Base-by-base conservation (phyloP, 768 basidiomycete genomes). In the Tricholoma saponaceum region DNA sequence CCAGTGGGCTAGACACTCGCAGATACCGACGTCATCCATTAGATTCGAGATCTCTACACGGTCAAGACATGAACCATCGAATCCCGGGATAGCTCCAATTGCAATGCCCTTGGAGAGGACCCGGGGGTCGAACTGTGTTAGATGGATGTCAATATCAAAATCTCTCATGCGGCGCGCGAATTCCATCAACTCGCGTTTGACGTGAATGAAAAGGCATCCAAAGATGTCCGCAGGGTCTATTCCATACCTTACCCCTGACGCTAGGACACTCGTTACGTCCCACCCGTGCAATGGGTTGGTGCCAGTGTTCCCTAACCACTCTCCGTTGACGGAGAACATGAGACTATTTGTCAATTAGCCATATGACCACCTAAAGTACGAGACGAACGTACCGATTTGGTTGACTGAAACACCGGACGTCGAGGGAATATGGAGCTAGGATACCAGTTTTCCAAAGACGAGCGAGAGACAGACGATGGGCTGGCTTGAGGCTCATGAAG, bases 241-340 rank as follows among this genome's bases (percentile, higher is more conserved):
- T 5, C 70, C 69, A 52, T 72, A 59, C 41, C 67, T 71, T 37
- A 56, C 59, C n/a, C 80, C 80, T 0, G 74, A 68, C 14, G 63
- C 57, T 32, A 75, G 66, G 18, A 82, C 73, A n/a, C 70, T 60
- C 23, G 75, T 66, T n/a, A 78, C 51, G 61, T 81, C 74, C 81
- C 81, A 84, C 18, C 78, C 77, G 33, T 70, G 71, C 0, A 84
- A 70, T 0, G 83, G 81, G 43, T 76, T 79, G 30, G 65, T 69
- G 33, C 75, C 73, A 14, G 66, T 62, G 51, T 69, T 69, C 13
- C 72, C 70, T 22, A 81, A 60, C 81, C 81, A 83, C 52, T 70
- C 64, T 12, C 83, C 80, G 51, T 71, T 57, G 6, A 75, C 60
- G 3, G 73, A 71, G 61, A 82, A 84, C 49, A 81, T 72, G 32